Percentiles rank a stretch among this genome's conserved stretches.
These are phyloP conservation scores for Phytophthora pistaciae DNA, from an alignment of 352 stramenopile genomes.

Conservation along the genomic window DNA sequence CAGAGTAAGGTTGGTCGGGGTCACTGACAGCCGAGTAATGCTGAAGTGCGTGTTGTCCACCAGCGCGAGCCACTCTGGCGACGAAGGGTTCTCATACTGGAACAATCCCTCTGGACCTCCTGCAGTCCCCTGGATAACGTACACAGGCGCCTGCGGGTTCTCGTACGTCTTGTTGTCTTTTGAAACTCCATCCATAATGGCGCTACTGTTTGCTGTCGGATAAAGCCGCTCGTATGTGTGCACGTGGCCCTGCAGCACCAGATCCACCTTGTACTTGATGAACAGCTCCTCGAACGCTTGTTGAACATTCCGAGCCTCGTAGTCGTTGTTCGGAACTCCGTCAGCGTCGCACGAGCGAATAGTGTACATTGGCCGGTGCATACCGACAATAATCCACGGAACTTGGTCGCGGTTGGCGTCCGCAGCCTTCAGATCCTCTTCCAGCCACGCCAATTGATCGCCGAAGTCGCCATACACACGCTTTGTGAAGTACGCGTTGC, in stretches of 20 bases:
- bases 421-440: conserved; percentile 60
- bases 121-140: conserved; percentile 50
- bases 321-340: conserved; percentile 21
- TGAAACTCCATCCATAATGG: conserved; percentile 54
- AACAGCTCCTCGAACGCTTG: conserved; percentile 65
- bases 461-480: conserved; percentile 47
- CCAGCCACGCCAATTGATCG: conserved; percentile 60
- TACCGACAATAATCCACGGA: conserved; percentile 65
- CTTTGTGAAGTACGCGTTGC: conserved; percentile 44
- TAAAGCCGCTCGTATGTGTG: conserved; percentile 65
- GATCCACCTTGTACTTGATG: conserved; percentile 70
- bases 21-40: no score
- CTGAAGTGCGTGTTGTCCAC: conserved; percentile 39
- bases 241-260: conserved; percentile 59
- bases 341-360: conserved; percentile 28
- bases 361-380: conserved; percentile 68
- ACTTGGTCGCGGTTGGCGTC: conserved; percentile 48
- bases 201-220: conserved; percentile 46
- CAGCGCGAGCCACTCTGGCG: conserved; percentile 41
- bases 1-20: no score
- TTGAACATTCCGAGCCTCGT: conserved; percentile 42
- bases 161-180: conserved; percentile 46
- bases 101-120: conserved; percentile 45
- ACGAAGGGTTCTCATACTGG: conserved; percentile 27
- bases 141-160: conserved; percentile 57